Conservation (phyloP, 2,329 filamentous ascomycete species). For the Alternaria rosae region DNA sequence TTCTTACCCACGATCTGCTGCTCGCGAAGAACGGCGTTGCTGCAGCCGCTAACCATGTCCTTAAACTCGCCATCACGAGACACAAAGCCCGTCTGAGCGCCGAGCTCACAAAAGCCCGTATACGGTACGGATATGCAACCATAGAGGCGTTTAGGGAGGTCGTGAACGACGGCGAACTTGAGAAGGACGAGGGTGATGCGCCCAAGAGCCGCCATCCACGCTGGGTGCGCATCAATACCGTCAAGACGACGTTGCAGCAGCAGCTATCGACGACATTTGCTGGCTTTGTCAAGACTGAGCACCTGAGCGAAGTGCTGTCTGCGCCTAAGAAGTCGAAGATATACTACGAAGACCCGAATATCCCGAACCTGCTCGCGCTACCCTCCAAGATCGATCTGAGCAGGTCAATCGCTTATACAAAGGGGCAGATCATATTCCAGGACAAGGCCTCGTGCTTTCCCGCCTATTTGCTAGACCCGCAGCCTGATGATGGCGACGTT, state of each 20-base stretch:
- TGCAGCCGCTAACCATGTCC: constrained; percentile 78
- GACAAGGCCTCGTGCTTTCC: constrained; percentile 98
- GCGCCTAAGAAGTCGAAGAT: constrained; percentile 54
- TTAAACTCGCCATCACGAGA: constrained; percentile 76
- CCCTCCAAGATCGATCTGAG: constrained; percentile 75
- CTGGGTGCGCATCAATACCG: constrained; percentile 87
- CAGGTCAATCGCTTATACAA: constrained; percentile 74
- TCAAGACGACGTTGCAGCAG: constrained; percentile 73
- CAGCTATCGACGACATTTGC: constrained; percentile 80
- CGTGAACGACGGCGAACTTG: constrained; percentile 57
- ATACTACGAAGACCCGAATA: constrained; percentile 77
- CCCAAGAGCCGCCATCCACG: constrained; percentile 72
- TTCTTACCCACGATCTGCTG: constrained; percentile 86
- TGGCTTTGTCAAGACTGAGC: constrained; percentile 64
- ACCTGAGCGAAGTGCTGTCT: constrained; percentile 64
- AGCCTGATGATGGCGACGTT: constrained; percentile 72
- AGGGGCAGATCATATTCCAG: constrained; percentile 85
- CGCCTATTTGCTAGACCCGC: constrained; percentile 81
- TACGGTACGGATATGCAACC: constrained; percentile 74
- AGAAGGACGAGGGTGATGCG: constrained; percentile 43
- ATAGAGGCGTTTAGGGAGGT: constrained; percentile 70
- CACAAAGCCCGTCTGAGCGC: constrained; percentile 83
- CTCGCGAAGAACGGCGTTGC: constrained; percentile 83
- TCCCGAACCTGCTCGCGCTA: constrained; percentile 84
- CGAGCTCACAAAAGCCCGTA: constrained; percentile 80